Conservation (phyloP, 2,329 filamentous ascomycete species). For the Xylaria sp. region DNA sequence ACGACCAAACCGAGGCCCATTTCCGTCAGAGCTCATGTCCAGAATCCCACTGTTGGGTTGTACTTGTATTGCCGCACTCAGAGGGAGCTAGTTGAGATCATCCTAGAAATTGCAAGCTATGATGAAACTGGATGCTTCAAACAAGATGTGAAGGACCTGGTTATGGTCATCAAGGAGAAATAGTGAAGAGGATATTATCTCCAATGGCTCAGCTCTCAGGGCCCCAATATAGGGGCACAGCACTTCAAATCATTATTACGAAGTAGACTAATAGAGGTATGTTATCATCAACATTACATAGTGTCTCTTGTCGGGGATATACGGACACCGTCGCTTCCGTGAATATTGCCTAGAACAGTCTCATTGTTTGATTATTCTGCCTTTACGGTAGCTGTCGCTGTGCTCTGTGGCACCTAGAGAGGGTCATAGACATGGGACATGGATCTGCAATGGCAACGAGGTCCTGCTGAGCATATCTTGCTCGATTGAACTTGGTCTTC, state of each 20-base stretch:
- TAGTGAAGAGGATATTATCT: not conserved
- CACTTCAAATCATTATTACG: not conserved
- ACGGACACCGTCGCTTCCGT: no score
- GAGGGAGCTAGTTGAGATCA: slow-evolving; percentile 35
- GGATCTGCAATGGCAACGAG: no score
- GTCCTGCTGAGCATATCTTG: no score
- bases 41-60: slow-evolving; percentile 32
- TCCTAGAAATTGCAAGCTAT: slow-evolving; percentile 30
- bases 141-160: slow-evolving; percentile 33
- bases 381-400: no score
- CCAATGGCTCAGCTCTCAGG: not conserved
- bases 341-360: no score
- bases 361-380: no score
- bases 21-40: slow-evolving; percentile 11
- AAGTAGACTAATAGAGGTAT: not conserved
- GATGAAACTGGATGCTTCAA: slow-evolving; percentile 28
- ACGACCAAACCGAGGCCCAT: slow-evolving; percentile 27
- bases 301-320: no score
- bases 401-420: no score
- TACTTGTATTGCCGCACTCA: slow-evolving; percentile 39
- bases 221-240: not conserved
- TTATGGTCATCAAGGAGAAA: slow-evolving; percentile 34
- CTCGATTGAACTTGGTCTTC: no score
- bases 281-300: no score
- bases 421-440: no score